Evolutionary conservation across 768 basidiomycete species (phyloP), one percentile per base, ranked within the genome.

Genomic region (Gyrodon lividus): DNA sequence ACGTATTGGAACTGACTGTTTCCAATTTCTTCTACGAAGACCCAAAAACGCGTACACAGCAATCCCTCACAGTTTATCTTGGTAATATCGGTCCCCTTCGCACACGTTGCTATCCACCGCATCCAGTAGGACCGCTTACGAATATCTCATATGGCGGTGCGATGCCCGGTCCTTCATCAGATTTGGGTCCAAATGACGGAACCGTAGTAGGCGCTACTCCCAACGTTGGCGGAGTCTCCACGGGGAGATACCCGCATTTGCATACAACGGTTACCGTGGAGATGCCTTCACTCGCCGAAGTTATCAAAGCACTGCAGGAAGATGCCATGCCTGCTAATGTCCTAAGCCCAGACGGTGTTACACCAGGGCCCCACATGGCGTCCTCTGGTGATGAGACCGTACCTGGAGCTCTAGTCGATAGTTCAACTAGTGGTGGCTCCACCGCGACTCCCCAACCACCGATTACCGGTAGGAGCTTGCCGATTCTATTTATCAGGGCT

Each of bases 1-100:
- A 93, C 68, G 83, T 83, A 0, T 75, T 97, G 52, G 89, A 94
- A 61, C 69, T 97, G 54, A 87, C 87, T 0, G 86, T 94, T 12
- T 89, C 91, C 47, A 89, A 93, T 67, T 94, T 93, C 72, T 92
- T 89, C 67, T 91, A 87, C 60, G 79, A 86, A 46, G 80, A 92
- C 58, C 83, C 83, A 22, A 81, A 81, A 62, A 81, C 82, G 8
- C 74, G 75, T 45, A 69, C 73, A 26, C 84, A 84, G 49, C 78
- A 77, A n/a, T 83, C 93, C 1, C 77, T 96, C 38, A 87, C 92
- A 58, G 84, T 96, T 17, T 96, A 93, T 71, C 80, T 97, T 7
- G 93, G 94, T 24, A 89, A 87, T 56, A 76, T 96, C 17, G 94
- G 94, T 7, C 94, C 94, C 13, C 78, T 97, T 38, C 78, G 75